Percentiles rank a stretch among this genome's conserved stretches.
Evolutionary conservation across 1,284 basidiomycete genomes (phyloP).

Genomic region (Wallemia mellicola): DNA sequence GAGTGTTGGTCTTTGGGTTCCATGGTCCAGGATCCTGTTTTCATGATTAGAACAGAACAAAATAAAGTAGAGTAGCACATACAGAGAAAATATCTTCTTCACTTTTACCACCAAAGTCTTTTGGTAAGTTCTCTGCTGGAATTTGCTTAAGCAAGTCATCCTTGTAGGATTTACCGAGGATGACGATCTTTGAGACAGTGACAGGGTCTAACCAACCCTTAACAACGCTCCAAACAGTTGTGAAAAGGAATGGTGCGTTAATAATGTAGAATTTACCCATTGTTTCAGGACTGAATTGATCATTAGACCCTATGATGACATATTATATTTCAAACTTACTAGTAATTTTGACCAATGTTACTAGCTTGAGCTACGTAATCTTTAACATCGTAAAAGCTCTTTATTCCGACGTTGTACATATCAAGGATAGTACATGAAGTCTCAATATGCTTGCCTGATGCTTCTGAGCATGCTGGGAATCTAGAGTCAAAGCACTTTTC

Average conservation of each 20-base stretch:
- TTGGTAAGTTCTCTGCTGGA: constrained; percentile 48
- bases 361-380: constrained; percentile 60
- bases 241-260: constrained; percentile 77
- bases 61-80: not conserved
- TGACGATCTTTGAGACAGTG: constrained; percentile 72
- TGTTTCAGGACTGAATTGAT: constrained; percentile 32
- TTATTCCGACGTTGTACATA: constrained; percentile 47
- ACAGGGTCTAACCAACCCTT: constrained; percentile 88
- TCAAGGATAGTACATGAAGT: constrained; percentile 98
- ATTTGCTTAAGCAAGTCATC: constrained; percentile 48
- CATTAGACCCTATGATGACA: not conserved
- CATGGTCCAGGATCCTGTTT: not conserved
- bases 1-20: not conserved
- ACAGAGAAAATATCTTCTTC: constrained; percentile 7
- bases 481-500: constrained; percentile 56
- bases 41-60: not conserved
- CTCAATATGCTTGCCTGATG: constrained; percentile 59
- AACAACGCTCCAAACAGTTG: constrained; percentile 60
- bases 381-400: constrained; percentile 70
- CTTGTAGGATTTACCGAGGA: constrained; percentile 33
- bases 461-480: constrained; percentile 47
- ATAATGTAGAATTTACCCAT: constrained; percentile 95
- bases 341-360: constrained; percentile 62
- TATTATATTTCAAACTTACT: constrained; percentile 11
- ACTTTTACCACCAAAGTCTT: constrained; percentile 58